phyloP scores from a whole-genome alignment of 768 basidiomycete genomes.

The Tricholoma sp. region DNA sequence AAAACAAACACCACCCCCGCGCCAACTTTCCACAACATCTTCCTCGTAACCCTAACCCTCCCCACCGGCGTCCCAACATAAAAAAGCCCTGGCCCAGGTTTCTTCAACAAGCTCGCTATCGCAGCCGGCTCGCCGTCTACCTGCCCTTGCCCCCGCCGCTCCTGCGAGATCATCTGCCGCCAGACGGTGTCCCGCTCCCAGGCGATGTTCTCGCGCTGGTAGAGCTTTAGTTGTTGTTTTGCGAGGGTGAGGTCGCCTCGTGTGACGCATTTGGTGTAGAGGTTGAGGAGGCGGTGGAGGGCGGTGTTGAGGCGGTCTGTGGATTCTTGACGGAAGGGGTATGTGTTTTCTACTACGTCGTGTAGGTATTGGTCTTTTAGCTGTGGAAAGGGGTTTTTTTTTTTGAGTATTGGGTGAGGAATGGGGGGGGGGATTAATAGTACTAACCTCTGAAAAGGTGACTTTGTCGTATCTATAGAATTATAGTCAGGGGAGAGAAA shows the following conservation, averaged over 20 bases:
- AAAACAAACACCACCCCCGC: slow-evolving; percentile 54
- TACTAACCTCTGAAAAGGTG: slow-evolving; percentile 57
- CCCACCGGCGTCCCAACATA: slow-evolving; percentile 65
- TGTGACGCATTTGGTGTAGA: slow-evolving; percentile 86
- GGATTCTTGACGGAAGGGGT: slow-evolving; percentile 62
- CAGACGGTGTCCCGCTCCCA: slow-evolving; percentile 98
- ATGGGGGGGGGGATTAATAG: neutral
- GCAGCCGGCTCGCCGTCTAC: slow-evolving; percentile 22
- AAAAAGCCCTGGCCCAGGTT: slow-evolving; percentile 41
- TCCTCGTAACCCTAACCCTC: slow-evolving; percentile 56
- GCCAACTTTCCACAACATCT: slow-evolving; percentile 50
- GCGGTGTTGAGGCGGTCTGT: slow-evolving; percentile 58
- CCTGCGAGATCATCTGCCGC: slow-evolving; percentile 89
- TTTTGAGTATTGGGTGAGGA: neutral
- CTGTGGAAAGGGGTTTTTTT: slow-evolving; percentile 23
- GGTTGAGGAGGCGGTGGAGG: slow-evolving; percentile 52
- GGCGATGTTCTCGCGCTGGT: slow-evolving; percentile 90
- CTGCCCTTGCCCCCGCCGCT: slow-evolving; percentile 67
- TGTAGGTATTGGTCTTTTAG: slow-evolving; percentile 78
- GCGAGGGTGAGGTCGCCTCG: slow-evolving; percentile 64
- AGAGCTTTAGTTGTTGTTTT: slow-evolving; percentile 74
- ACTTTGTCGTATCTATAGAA: slow-evolving; percentile 85
- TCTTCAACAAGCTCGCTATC: slow-evolving; percentile 42
- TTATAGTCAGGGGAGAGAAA: neutral
- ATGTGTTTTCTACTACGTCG: slow-evolving; percentile 55